Evolutionary conservation across 1,139 yeast species (phyloP), one percentile per base, ranked within the genome.

Genomic region (Pichia sp.): DNA sequence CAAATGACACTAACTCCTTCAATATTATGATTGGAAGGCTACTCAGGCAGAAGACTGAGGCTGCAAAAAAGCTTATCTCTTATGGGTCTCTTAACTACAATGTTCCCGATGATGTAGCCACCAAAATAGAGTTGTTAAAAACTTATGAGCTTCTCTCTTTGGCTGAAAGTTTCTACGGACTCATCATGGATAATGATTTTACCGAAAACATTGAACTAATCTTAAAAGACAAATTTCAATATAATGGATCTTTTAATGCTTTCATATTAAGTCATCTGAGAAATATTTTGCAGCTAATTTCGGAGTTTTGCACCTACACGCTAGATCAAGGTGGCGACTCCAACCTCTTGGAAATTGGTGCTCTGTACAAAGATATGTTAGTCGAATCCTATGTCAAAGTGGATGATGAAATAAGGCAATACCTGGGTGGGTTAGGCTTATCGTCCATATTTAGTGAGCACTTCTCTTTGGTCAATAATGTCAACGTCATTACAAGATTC

Each of bases 131-230:
- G 10, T 53, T 80, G 3, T 60, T 77, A 21, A 64, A 68, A 41
- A 59, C 64, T 21, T 60, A 76, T 32, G 93, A 84, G 50, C 73
- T 77, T 48, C 55, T 76, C 27, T 67, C 69, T 22, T 72, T 81
- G 5, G 73, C 81, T 1, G 55, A 26, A 6, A 38, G 37, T 8
- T 38, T 51, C 8, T 46, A 40, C 30, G 24, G 41, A 13, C 22
- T 40, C 3, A 23, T 29, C 7, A 23, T 37, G 3, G 25, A 32
- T 16, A 17, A 33, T 14, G 22, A 40, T 9, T 22, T 41, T 10
- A 16, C 18, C 12, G 18, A 23, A 7, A 22, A 29, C 4, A 29
- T 42, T 6, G 34, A 29, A 8, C 22, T 36, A 6, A 17, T 34
- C 9, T 31, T 46, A 16, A 21, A 24, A 6, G 27, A 23, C 27